phyloP scores from a whole-genome alignment of 2,329 filamentous ascomycete genomes.

The Alternaria angustiovoidea region DNA sequence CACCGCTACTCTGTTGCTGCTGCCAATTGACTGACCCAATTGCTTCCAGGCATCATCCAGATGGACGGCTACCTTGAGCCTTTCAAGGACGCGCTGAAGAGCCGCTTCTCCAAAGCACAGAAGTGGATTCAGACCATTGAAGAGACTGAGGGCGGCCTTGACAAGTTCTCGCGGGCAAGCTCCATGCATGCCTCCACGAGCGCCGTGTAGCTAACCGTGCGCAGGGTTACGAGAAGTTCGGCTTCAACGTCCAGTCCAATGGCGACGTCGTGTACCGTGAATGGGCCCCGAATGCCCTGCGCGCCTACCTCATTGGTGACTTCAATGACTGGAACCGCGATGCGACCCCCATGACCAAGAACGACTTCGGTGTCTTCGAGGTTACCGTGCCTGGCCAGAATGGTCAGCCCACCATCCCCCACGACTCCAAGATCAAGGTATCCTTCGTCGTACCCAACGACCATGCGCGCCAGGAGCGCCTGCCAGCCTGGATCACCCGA shows the following conservation, averaged over 20 bases:
- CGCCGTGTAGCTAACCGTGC: constrained; percentile 26
- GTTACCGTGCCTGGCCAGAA: constrained; percentile 76
- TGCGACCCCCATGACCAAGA: constrained; percentile 86
- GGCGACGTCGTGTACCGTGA: constrained; percentile 91
- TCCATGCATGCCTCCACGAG: background rate
- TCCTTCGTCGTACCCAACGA: constrained; percentile 81
- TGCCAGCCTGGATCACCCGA: constrained; percentile 97
- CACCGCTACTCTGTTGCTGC: background rate
- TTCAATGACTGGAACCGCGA: constrained; percentile 93
- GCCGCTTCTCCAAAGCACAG: constrained; percentile 79
- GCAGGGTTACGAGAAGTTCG: constrained; percentile 85
- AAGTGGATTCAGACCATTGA: constrained; percentile 88
- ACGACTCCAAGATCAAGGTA: constrained; percentile 97
- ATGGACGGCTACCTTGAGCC: constrained; percentile 91
- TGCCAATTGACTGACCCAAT: constrained; percentile 36
- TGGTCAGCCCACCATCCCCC: constrained; percentile 80
- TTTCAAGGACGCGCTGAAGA: constrained; percentile 78
- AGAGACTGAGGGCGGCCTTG: constrained; percentile 83
- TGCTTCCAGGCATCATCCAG: constrained; percentile 75
- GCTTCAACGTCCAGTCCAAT: constrained; percentile 80
- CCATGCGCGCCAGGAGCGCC: constrained; percentile 78
- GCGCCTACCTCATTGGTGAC: constrained; percentile 89
- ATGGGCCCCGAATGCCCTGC: constrained; percentile 90
- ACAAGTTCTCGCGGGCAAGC: constrained; percentile 84
- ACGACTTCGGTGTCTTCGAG: constrained; percentile 86